phyloP scores from a whole-genome alignment of 768 basidiomycete genomes.

The Pisolithus orientalis region DNA sequence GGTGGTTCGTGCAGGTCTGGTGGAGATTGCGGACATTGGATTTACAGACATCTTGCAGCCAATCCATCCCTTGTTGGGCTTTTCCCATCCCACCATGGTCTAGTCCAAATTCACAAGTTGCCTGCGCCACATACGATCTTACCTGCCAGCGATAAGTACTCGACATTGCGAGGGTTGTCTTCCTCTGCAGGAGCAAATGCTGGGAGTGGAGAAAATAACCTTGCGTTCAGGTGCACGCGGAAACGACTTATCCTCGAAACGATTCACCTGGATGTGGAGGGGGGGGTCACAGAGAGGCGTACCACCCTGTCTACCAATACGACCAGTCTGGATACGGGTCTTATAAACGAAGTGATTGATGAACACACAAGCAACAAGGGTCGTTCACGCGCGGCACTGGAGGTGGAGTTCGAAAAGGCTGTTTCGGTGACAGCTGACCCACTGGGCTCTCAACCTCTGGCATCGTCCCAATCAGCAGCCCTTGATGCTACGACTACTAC shows the following conservation, averaged over 20 bases:
- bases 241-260: constrained; percentile 88
- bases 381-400: constrained; percentile 32
- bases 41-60: constrained; percentile 35
- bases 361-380: constrained; percentile 8
- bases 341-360: constrained; percentile 10
- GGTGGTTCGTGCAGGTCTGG: constrained; percentile 48
- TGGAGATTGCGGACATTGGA: not conserved
- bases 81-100: constrained; percentile 84
- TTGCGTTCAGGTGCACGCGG: constrained; percentile 89
- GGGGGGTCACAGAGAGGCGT: constrained; percentile 74
- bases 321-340: constrained; percentile 14
- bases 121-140: constrained; percentile 70
- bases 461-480: constrained; percentile 6
- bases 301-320: constrained; percentile 43
- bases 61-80: constrained; percentile 67
- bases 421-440: not conserved
- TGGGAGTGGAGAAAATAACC: constrained; percentile 89
- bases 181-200: constrained; percentile 43
- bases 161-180: constrained; percentile 74
- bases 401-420: constrained; percentile 39
- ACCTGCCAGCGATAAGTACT: constrained; percentile 77
- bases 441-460: constrained; percentile 5
- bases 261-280: constrained; percentile 79
- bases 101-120: constrained; percentile 70
- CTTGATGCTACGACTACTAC: not conserved